Percentiles rank a stretch among this genome's conserved stretches.
Conservation (phyloP, 352 stramenopile species). For the Globisporangium cylindrosporum region DNA sequence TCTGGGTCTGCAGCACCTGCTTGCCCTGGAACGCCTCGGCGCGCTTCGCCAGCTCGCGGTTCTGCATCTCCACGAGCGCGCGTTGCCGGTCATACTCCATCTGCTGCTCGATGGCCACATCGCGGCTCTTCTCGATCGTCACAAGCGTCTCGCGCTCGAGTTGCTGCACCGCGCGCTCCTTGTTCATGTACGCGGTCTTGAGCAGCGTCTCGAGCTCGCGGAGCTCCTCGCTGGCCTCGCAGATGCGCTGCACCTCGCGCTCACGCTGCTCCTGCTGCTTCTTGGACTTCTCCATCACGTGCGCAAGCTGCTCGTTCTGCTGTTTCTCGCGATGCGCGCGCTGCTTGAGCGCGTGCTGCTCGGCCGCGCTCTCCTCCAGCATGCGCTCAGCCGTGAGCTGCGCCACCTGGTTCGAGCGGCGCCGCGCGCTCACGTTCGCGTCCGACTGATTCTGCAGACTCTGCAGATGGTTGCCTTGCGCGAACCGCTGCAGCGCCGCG, state of each 20-base stretch:
- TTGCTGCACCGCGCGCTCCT: constrained; percentile 88
- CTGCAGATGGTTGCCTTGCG: constrained; percentile 56
- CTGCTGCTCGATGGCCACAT: constrained; percentile 88
- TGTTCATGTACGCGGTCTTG: constrained; percentile 94
- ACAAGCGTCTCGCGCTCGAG: constrained; percentile 81
- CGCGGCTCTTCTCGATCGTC: constrained; percentile 66
- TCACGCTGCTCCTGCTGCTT: constrained; percentile 69
- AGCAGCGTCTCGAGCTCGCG: constrained; percentile 87
- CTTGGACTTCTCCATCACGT: constrained; percentile 63
- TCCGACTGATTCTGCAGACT: constrained; percentile 63
- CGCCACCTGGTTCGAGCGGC: constrained; percentile 53
- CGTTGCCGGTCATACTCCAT: constrained; percentile 91
- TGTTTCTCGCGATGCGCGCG: constrained; percentile 40
- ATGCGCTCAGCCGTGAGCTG: constrained; percentile 71
- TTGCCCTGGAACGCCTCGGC: constrained; percentile 75
- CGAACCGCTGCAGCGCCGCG: constrained; percentile 49
- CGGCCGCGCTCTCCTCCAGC: constrained; percentile 47
- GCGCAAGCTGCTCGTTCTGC: constrained; percentile 74
- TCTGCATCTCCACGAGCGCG: constrained; percentile 68
- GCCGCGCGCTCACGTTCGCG: constrained; percentile 40
- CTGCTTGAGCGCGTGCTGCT: constrained; percentile 19
- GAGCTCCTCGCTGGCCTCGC: constrained; percentile 87
- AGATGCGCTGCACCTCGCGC: constrained; percentile 89
- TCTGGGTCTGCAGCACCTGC: constrained; percentile 61
- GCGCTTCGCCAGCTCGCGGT: constrained; percentile 48